These are phyloP conservation scores for Tylopilus sp. DNA, from an alignment of 768 basidiomycete species.

Conservation along the genomic window DNA sequence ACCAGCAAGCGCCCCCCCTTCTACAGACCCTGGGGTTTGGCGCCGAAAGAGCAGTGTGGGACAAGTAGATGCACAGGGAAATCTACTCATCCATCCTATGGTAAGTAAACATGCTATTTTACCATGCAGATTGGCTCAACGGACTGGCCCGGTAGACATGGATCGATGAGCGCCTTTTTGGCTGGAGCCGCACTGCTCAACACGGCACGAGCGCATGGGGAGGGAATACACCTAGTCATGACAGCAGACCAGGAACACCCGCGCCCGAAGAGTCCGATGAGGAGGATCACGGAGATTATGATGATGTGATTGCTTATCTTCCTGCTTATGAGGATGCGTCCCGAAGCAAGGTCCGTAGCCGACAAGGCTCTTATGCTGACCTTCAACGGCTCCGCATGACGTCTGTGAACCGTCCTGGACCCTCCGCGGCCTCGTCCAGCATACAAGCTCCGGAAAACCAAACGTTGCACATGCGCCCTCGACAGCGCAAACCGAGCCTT, in stretches of 20 bases:
- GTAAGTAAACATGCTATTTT: conserved; percentile 36
- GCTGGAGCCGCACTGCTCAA: conserved; percentile 76
- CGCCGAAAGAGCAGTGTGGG: conserved; percentile 76
- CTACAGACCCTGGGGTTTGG: conserved; percentile 72
- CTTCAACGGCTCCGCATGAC: conserved; percentile 61
- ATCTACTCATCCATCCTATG: conserved; percentile 87
- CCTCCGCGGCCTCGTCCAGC: conserved; percentile 13
- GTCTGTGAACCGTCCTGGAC: conserved; percentile 9
- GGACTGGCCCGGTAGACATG: conserved; percentile 49
- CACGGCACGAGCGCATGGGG: conserved; percentile 90
- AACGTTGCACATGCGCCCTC: conserved; percentile 45
- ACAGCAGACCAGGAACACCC: conserved; percentile 68
- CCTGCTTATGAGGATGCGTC: conserved; percentile 45
- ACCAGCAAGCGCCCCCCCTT: conserved; percentile 80
- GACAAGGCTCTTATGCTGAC: conserved; percentile 78
- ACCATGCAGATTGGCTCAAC: not conserved
- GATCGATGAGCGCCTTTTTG: conserved; percentile 92
- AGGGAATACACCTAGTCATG: conserved; percentile 50
- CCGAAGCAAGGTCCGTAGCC: conserved; percentile 50
- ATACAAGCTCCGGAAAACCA: conserved; percentile 34
- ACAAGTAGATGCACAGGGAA: conserved; percentile 82
- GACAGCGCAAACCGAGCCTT: conserved; percentile 60
- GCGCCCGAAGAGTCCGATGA: conserved; percentile 80
- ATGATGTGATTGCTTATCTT: conserved; percentile 75
- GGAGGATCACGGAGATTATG: conserved; percentile 88